A percentile compares a stretch with the other conserved stretches of the same genome.
Evolutionary conservation across 345 rosid genomes (phyloP).

Genomic region (Brassica cretica): DNA sequence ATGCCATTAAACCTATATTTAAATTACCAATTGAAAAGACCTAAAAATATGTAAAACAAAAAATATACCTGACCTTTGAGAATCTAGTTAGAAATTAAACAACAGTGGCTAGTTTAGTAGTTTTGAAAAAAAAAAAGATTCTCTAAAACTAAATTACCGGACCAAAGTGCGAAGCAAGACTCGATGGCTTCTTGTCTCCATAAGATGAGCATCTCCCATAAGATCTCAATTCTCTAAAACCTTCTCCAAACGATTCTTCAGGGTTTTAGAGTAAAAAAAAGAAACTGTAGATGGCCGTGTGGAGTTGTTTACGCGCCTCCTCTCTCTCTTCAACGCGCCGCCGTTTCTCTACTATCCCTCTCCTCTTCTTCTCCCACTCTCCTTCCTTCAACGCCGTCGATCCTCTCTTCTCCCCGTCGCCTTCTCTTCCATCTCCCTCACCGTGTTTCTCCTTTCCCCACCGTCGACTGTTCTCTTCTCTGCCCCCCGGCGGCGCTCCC

Average conservation of each 20-base stretch:
- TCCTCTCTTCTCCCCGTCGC: constrained; percentile 10
- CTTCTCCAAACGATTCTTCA: background rate
- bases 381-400: background rate
- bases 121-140: too few species aligned
- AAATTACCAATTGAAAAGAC: too few species aligned
- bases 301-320: constrained; percentile 29
- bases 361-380: constrained; percentile 7
- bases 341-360: constrained; percentile 26
- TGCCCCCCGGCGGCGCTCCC: background rate
- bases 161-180: background rate
- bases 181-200: background rate
- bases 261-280: background rate
- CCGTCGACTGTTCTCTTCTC: constrained; percentile 19
- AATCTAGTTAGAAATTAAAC: too few species aligned
- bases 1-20: too few species aligned
- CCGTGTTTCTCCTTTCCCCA: background rate
- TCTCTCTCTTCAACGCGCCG: constrained; percentile 21
- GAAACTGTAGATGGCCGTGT: constrained; percentile 18
- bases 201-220: background rate
- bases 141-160: background rate
- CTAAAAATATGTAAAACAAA: too few species aligned
- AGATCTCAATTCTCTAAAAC: constrained; percentile 1
- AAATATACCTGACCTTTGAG: too few species aligned
- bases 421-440: background rate
- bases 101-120: too few species aligned